phyloP scores from a whole-genome alignment of 2,329 filamentous ascomycete genomes.

The Trichoderma cornu-damae region DNA sequence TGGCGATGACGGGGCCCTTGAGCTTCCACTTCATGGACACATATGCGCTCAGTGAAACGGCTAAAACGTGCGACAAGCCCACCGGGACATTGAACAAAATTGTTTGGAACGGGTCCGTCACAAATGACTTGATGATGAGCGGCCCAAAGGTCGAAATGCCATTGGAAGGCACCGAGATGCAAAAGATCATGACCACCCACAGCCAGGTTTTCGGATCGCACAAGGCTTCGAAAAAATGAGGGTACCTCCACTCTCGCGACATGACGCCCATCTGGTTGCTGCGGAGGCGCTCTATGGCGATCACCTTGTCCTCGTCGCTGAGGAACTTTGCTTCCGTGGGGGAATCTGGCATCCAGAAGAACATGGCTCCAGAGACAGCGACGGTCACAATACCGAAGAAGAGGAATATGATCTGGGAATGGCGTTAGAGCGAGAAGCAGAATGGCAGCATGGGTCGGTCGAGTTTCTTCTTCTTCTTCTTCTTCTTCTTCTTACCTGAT shows the following conservation, averaged over 20 bases:
- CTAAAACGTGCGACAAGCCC: slow-evolving; percentile 54
- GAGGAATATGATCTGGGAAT: slow-evolving; percentile 46
- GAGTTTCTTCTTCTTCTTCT: no score
- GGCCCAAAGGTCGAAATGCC: slow-evolving; percentile 56
- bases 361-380: slow-evolving; percentile 41
- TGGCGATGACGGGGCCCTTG: slow-evolving; percentile 51
- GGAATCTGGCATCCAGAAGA: slow-evolving; percentile 46
- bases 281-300: slow-evolving; percentile 50
- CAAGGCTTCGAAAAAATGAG: slow-evolving; percentile 49
- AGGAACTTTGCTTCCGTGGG: slow-evolving; percentile 49
- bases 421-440: neutral
- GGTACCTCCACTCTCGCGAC: slow-evolving; percentile 47
- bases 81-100: slow-evolving; percentile 59
- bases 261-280: slow-evolving; percentile 52
- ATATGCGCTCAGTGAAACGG: slow-evolving; percentile 53
- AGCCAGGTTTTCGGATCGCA: slow-evolving; percentile 57
- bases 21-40: slow-evolving; percentile 50
- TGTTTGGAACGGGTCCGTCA: slow-evolving; percentile 51
- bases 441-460: neutral
- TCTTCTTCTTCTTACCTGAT: slow-evolving; percentile 46
- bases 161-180: slow-evolving; percentile 53
- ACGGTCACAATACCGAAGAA: slow-evolving; percentile 50
- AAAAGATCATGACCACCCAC: slow-evolving; percentile 51
- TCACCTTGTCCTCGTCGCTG: slow-evolving; percentile 45
- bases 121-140: slow-evolving; percentile 55